phyloP scores from a whole-genome alignment of 78 protist species.

The Dictyostelium purpureum region DNA sequence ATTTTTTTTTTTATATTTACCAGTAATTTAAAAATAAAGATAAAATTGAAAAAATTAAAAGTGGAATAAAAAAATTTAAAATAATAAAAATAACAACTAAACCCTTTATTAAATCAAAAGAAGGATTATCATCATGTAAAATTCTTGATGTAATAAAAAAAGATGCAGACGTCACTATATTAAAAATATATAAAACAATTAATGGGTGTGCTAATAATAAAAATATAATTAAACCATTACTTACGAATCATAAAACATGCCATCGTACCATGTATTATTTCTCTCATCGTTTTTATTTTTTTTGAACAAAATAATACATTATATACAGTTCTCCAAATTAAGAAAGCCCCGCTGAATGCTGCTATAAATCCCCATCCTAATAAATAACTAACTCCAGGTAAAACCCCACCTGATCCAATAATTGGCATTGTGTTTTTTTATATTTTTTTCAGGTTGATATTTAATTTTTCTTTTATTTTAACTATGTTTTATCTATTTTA shows the following conservation, averaged over 20 bases:
- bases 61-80: conserved; percentile 9
- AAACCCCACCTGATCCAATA: not conserved
- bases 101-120: not conserved
- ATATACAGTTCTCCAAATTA: not conserved
- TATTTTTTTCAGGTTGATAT: not conserved
- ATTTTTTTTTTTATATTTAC: not conserved
- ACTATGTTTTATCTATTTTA: too few relatives aligned
- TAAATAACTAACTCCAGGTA: not conserved
- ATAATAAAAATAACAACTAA: not conserved
- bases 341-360: not conserved
- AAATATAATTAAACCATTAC: not conserved
- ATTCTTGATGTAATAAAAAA: not conserved
- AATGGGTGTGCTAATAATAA: not conserved
- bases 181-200: not conserved
- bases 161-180: not conserved
- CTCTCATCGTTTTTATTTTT: not conserved
- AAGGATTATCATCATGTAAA: not conserved
- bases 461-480: too few relatives aligned
- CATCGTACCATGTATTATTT: not conserved
- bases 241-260: not conserved
- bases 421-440: not conserved
- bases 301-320: not conserved
- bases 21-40: conserved; percentile 12
- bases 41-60: conserved; percentile 10
- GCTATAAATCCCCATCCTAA: not conserved